Base-by-base conservation (phyloP, 345 rosid genomes). In the Salix exigua region DNA sequence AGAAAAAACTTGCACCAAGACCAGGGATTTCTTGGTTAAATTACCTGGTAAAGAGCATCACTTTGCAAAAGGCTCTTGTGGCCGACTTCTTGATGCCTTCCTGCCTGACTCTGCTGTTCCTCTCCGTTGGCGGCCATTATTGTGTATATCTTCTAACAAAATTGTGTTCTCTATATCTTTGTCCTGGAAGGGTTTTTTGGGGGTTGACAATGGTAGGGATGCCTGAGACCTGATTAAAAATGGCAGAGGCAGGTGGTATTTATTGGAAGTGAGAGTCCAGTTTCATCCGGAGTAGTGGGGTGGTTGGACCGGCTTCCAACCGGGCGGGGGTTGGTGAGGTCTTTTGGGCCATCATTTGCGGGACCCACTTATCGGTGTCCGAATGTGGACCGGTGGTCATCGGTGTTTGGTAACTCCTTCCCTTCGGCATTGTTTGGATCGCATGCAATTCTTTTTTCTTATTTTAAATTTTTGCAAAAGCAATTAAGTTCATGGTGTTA, bases 31-130 rank as follows among this genome's bases (percentile, higher is more conserved):
- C 37, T 12, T 19, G n/a, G 2, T 17, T 18, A 2, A 46, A 0
- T 10, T 31, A 94, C 99, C 97, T 93, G 99, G 79, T 92, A 94
- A 33, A 96, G 98, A 42, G 88, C 98, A 81, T 96, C 98, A 40
- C 93, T 92, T 48, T 92, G 99, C 46, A 96, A 76, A 72, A 96
- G 97, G 80, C 97, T 94, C 85, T 94, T 96, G 89, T 94, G 97
- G 75, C 98, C 99, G 46, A 91, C 97, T 83, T 94, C 99, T 74
- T 88, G 93, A 77, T 96, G 98, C 83, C 92, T 79, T 35, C 89
- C 82, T 6, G 71, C 86, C 79, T 85, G 87, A 44, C 75, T 84
- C 76, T 90, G 89, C 77, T 90, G 86, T 44, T 88, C 87, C 66
- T 89, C 91, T 67, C 75, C 84, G 48, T 85, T 89, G 53, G 76